Evolutionary conservation across 2,329 filamentous ascomycete species (phyloP), one percentile per base, ranked within the genome.

Genomic region (Epichloe coenophiala): DNA sequence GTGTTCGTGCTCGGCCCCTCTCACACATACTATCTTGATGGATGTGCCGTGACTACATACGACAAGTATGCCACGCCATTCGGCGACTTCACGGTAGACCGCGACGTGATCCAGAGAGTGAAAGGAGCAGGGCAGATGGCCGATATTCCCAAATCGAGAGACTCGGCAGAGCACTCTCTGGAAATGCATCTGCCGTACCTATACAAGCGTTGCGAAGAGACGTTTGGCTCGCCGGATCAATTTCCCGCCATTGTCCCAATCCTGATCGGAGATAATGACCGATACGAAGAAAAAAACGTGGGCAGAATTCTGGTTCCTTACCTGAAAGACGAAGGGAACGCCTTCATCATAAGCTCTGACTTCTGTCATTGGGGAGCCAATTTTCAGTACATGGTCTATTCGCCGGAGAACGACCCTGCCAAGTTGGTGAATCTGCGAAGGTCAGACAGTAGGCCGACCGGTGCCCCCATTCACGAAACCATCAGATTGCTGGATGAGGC

Each of bases 111-210:
- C 1, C 59, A 71, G 38, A 63, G 73, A 54, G 67, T 88, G 17
- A 62, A 72, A 48, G 60, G 66, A 2, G 63, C 57, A 0, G 56
- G 56, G 1, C 46, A 49, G 1, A 64, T 72, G 57, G 51, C 54
- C 17, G 71, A 75, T 48, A 93, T 96, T 72, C 79, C 77, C 2
- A 68, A 66, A 17, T 60, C 71, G 4, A 73, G 81, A 5, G 93
- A 98, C 61, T 78, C 88, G 54, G 76, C 78, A 5, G 93, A 98
- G 67, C 93, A 98, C 68, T 95, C 88, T 48, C 77, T 97, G 2
- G 93, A 98, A 71, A 95, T 98, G 85, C 93, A 98, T 59, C 75
- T 97, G 8, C 91, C 93, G 0, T 96, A 94, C 62, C 84, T 97
- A 55, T 90, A 89, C 73, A 89, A 90, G 63, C 80, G 86, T 49